Evolutionary conservation across 225 moss, liverwort and hornwort genomes (phyloP).

Genomic region (Polytrichum commune): DNA sequence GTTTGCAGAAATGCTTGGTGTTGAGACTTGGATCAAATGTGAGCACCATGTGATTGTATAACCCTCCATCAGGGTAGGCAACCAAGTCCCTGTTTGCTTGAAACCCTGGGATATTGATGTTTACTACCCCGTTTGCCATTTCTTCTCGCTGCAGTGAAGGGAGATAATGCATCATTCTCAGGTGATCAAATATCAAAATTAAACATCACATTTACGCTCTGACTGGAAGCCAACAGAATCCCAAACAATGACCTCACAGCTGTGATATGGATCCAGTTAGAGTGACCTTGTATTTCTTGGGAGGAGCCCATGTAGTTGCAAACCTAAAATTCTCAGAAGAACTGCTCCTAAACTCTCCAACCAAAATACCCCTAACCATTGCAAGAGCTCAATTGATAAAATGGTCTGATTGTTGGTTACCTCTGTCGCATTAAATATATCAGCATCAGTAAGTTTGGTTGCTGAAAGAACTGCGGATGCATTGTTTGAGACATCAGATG

Average conservation of each 20-base stretch:
- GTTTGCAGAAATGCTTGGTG: slow-evolving; percentile 1
- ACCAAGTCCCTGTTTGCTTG: slow-evolving; percentile 22
- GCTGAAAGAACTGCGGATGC: slow-evolving; percentile 32
- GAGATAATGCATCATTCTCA: not conserved
- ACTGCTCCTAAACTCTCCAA: not conserved
- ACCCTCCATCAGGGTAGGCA: slow-evolving; percentile 28
- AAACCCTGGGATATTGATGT: slow-evolving; percentile 25
- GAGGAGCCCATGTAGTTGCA: not conserved
- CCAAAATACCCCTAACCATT: not conserved
- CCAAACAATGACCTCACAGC: too few species aligned
- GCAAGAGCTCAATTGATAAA: too few species aligned
- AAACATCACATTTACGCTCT: not conserved
- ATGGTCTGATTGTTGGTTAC: slow-evolving; percentile 13
- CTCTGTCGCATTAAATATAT: slow-evolving; percentile 35
- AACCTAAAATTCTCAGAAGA: not conserved
- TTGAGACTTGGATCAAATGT: slow-evolving; percentile 27
- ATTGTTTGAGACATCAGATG: slow-evolving; percentile 42
- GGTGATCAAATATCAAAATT: not conserved
- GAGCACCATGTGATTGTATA: slow-evolving; percentile 18
- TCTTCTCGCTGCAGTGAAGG: slow-evolving; percentile 17
- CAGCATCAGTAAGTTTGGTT: slow-evolving; percentile 39
- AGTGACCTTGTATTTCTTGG: not conserved
- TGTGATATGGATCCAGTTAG: not conserved
- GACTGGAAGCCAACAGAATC: too few species aligned
- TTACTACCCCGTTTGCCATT: slow-evolving; percentile 23